These are phyloP conservation scores for Penicillium salamii DNA, from an alignment of 495 filamentous ascomycete genomes.

Conservation along the genomic window DNA sequence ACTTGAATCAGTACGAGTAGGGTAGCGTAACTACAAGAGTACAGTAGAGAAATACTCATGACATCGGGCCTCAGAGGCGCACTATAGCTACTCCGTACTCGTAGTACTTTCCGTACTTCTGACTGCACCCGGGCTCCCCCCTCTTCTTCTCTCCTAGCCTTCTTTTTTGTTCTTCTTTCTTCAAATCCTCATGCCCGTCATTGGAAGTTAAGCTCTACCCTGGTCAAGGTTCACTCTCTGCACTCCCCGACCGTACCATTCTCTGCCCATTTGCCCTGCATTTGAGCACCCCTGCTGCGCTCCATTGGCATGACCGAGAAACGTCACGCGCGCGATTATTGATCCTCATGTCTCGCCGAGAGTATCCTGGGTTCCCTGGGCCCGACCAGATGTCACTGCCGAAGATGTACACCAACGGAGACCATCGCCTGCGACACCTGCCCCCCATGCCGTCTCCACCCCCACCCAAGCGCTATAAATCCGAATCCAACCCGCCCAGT, in stretches of 20 bases:
- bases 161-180: conserved; percentile 1
- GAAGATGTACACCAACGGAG: conserved; percentile 10
- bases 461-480: conserved; percentile 27
- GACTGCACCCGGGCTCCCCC: not conserved
- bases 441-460: conserved; percentile 26
- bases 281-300: not conserved
- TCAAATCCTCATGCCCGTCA: conserved; percentile 3
- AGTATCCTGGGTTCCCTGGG: not conserved
- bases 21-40: too few species aligned
- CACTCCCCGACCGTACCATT: not conserved
- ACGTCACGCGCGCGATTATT: conserved; percentile 9
- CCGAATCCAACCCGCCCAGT: conserved; percentile 21
- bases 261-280: not conserved
- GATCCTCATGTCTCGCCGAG: conserved; percentile 9
- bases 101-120: conserved; percentile 12
- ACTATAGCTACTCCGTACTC: too few species aligned
- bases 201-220: not conserved
- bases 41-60: too few species aligned
- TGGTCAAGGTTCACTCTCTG: too few species aligned
- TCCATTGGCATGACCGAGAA: conserved; percentile 8
- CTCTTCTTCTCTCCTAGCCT: conserved; percentile 9
- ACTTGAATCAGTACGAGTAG: too few species aligned
- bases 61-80: too few species aligned
- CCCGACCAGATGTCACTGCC: not conserved
- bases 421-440: conserved; percentile 6